Base-by-base conservation (phyloP, 139 green algal genomes). In the Chlamydomonas incerta region DNA sequence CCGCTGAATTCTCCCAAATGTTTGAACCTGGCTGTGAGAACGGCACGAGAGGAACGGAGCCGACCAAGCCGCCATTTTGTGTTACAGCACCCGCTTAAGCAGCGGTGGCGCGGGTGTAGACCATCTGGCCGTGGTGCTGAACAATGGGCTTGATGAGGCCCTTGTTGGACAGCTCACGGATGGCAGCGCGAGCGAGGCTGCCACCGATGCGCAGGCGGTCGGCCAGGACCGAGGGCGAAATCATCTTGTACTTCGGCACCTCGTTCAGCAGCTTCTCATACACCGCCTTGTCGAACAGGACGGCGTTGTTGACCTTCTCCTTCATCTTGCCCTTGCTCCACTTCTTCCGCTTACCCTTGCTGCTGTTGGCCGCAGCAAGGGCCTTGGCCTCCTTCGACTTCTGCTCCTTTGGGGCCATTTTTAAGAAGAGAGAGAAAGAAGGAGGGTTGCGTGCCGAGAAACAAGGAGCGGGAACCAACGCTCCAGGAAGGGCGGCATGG, bases 211-310 rank as follows among this genome's bases (percentile, higher is more conserved):
- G 89, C 68, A 91, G 67, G 81, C 81, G 81, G 66, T 90, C 81
- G 74, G 57, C 62, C 28, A 86, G 92, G 35, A 99, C 95, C 58
- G 97, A 99, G 24, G 94, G 88, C 29, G 97, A 99, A 92, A 99
- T 99, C 95, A 99, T 98, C 93, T 99, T 99, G 94, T 99, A 99
- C 95, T 99, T 99, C 86, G 98, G 96, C 89, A 99, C 97, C 93
- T 99, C 97, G 65, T 92, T 85, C 21, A 97, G 82, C 74, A 99
- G 89, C 96, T 99, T 99, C 81, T 99, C 97, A 72, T 99, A 99
- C 17, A 95, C 98, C 74, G 93, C 85, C 95, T 98, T 95, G 87
- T 99, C 97, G 88, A 99, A 99, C 29, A 99, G 93, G 20, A 99
- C 97, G 80, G 95, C 87, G 94, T 99, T 99, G 95, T 99, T 99